Base-by-base conservation (phyloP, 2,329 filamentous ascomycete genomes). In the Rhinocladiella similis region DNA sequence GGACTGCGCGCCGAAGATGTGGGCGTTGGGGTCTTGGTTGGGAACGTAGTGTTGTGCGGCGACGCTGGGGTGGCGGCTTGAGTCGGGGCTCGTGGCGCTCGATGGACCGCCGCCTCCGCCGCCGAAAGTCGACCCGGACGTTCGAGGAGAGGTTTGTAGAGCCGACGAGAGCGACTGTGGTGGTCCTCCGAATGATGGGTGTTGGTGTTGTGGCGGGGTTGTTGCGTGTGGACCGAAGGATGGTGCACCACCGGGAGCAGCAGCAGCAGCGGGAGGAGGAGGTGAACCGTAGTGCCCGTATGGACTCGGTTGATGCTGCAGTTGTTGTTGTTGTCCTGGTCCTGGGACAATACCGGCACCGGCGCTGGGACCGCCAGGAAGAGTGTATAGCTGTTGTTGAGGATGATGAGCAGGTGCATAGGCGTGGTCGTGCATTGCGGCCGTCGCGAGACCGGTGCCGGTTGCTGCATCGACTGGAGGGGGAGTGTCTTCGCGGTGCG, bases 401-500 rank as follows among this genome's bases (percentile, higher is more conserved):
- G 25, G 58, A 27, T 48, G 33, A 33, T 33, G 29, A 12, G 10
- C 29, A 4, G 29, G 29, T 42, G 13, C 50, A 48, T 72, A 74
- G 38, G 68, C 63, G 36, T 72, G 64, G 54, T 78, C 75, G 38
- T 70, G 71, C 54, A 68, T 70, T 5, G 70, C 71, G 7, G 74
- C 75, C 4, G 74, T 72, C 39, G 72, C 67, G 4, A 79, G 71
- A 2, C 76, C 77, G 1, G 76, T 78, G 13, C 77, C 77, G 33
- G 68, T 71, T 14, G 71, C 76, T 36, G 76, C 81, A 68, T 86
- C 84, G 22, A 74, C 72, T 12, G 84, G 84, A 5, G 84, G 84
- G 2, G 84, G 84, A 3, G 84, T 87, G 72, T 86, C 85, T 69
- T 87, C 84, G n/a, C 84, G 79, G 64, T 84, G 80, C 41, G 80